Percentiles rank a stretch among this genome's conserved stretches.
phyloP scores from a whole-genome alignment of 1,284 basidiomycete species.

The Sparassis latifolia region DNA sequence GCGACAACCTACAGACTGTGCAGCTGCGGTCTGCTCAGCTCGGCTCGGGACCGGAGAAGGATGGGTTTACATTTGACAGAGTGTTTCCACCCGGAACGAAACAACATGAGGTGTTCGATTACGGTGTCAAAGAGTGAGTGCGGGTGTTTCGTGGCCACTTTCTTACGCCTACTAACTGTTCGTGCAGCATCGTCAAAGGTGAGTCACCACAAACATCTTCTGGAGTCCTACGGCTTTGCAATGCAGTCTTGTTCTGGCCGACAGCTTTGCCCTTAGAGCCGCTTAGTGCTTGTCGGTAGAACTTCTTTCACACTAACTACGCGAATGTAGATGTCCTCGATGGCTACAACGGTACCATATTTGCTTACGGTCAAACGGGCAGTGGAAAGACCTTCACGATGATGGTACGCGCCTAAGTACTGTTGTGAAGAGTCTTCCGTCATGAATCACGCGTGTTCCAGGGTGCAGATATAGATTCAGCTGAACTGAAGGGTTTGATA shows the following conservation, averaged over 20 bases:
- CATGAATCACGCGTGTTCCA: slow-evolving; percentile 26
- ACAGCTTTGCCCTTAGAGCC: neutral
- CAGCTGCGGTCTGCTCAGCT: slow-evolving; percentile 68
- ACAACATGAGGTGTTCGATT: slow-evolving; percentile 97
- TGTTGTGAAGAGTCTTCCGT: slow-evolving; percentile 6
- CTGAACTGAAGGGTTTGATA: slow-evolving; percentile 91
- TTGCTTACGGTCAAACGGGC: slow-evolving; percentile 99
- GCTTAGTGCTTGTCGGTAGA: slow-evolving; percentile 1
- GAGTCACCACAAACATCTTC: slow-evolving; percentile 9
- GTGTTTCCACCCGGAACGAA: slow-evolving; percentile 92
- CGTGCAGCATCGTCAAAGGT: slow-evolving; percentile 73
- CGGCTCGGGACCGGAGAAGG: slow-evolving; percentile 72
- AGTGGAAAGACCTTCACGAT: slow-evolving; percentile 96
- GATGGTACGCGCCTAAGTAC: slow-evolving; percentile 59
- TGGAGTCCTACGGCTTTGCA: neutral
- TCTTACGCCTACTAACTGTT: slow-evolving; percentile 8
- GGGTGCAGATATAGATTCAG: slow-evolving; percentile 96
- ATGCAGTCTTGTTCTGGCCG: neutral
- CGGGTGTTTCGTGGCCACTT: neutral
- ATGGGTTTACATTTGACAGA: slow-evolving; percentile 96
- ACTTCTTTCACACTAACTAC: neutral
- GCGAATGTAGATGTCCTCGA: slow-evolving; percentile 81
- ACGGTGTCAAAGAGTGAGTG: slow-evolving; percentile 92
- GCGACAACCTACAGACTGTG: slow-evolving; percentile 79
- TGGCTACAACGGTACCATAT: slow-evolving; percentile 98